These are phyloP conservation scores for Magnusiomyces suaveolens DNA, from an alignment of 1,139 yeast genomes.

Conservation along the genomic window DNA sequence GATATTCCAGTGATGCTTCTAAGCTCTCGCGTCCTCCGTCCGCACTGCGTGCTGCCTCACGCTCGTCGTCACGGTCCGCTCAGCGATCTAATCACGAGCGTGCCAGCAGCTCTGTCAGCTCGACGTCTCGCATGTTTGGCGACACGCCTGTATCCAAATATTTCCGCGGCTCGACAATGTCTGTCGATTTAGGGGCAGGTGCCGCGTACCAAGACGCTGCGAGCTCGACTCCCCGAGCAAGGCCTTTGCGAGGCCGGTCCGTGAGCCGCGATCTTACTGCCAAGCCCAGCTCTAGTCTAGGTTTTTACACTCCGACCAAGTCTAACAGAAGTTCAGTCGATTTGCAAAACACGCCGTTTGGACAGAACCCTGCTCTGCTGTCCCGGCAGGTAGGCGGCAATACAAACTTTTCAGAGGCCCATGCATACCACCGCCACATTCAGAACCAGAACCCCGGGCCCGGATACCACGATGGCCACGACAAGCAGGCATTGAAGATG, in stretches of 20 bases:
- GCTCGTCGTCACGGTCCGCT: background rate
- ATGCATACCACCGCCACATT: background rate
- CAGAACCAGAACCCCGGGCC: background rate
- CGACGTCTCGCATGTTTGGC: background rate
- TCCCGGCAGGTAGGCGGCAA: background rate
- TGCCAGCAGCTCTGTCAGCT: background rate
- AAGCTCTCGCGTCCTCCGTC: background rate
- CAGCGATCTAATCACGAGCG: background rate
- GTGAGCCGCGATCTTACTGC: background rate
- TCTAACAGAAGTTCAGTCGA: background rate
- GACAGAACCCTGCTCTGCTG: background rate
- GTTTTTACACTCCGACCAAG: background rate
- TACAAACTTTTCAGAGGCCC: background rate
- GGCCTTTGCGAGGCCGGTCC: background rate
- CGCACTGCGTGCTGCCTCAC: background rate
- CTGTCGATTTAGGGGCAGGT: background rate
- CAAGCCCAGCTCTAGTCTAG: background rate
- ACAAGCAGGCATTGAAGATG: no score
- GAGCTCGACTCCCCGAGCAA: background rate
- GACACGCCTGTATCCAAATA: background rate
- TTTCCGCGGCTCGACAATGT: background rate
- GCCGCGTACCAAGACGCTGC: no score
- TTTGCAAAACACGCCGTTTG: background rate
- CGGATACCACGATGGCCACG: background rate
- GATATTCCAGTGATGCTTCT: background rate